Conservation (phyloP, 768 basidiomycete genomes). For the Xerocomus potaroensis region DNA sequence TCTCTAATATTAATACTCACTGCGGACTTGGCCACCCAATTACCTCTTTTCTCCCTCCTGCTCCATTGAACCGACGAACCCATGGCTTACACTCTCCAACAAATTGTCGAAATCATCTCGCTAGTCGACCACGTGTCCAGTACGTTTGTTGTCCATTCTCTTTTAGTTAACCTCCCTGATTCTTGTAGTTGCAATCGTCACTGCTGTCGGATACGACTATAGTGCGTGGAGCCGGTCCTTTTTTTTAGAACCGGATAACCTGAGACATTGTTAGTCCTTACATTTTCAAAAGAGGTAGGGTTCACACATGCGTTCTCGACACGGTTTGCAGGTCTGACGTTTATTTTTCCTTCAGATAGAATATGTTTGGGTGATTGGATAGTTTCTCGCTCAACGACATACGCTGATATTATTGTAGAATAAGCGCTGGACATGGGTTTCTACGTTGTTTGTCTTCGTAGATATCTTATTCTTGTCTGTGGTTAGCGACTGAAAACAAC, state of each 20-base stretch:
- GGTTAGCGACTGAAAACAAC: too few species aligned
- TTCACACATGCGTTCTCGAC: not conserved
- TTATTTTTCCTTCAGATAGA: not conserved
- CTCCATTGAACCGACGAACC: too few species aligned
- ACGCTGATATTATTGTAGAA: not conserved
- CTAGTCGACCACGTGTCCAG: not conserved
- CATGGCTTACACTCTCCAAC: not conserved
- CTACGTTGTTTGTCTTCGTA: too few species aligned
- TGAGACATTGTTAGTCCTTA: not conserved
- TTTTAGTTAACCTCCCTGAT: not conserved
- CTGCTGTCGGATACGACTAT: not conserved
- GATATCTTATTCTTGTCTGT: too few species aligned
- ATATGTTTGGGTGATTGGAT: not conserved
- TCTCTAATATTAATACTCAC: too few species aligned
- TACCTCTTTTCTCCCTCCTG: too few species aligned
- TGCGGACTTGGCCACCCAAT: too few species aligned
- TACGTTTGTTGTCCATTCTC: not conserved
- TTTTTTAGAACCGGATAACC: not conserved
- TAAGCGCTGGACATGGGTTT: not conserved
- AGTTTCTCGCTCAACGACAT: not conserved
- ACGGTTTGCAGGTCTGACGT: not conserved
- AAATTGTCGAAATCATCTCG: not conserved
- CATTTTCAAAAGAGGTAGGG: not conserved
- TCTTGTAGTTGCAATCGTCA: not conserved
- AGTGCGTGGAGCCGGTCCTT: not conserved